These are phyloP conservation scores for Colletotrichum ledebouriae DNA, from an alignment of 2,329 filamentous ascomycete species.

Conservation along the genomic window DNA sequence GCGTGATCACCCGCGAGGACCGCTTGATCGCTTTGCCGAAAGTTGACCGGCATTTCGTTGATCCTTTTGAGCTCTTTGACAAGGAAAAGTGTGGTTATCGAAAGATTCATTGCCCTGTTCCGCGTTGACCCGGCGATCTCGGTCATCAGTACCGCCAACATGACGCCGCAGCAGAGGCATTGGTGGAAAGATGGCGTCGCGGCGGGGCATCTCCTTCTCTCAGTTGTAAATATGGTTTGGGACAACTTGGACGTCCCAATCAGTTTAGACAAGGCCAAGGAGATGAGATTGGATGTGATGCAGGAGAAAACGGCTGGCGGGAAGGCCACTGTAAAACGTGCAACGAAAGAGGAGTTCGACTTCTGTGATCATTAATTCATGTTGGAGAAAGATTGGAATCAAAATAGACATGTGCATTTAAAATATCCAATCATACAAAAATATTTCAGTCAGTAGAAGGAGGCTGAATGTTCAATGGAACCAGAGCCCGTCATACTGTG, in stretches of 20 bases:
- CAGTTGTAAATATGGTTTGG: constrained; percentile 45
- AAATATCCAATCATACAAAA: no score
- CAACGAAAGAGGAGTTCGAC: constrained; percentile 33
- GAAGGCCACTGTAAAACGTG: not conserved
- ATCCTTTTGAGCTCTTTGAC: constrained; percentile 66
- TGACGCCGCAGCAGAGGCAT: constrained; percentile 58
- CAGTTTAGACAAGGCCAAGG: constrained; percentile 44
- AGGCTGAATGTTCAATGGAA: no score
- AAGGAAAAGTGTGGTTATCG: constrained; percentile 66
- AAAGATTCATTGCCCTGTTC: constrained; percentile 70
- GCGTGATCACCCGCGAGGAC: constrained; percentile 59
- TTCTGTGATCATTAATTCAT: constrained; percentile 47
- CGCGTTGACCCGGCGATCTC: constrained; percentile 69
- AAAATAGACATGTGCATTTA: no score
- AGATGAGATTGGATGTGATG: constrained; percentile 47
- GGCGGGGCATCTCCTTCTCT: constrained; percentile 40
- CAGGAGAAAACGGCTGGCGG: constrained; percentile 44
- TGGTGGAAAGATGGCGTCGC: constrained; percentile 52
- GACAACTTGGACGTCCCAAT: constrained; percentile 46
- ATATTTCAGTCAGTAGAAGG: no score
- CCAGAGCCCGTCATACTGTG: no score
- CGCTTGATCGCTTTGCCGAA: constrained; percentile 71
- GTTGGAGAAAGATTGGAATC: no score
- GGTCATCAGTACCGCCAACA: constrained; percentile 58
- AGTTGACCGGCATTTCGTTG: constrained; percentile 64